A percentile compares a stretch with the other conserved stretches of the same genome.
Evolutionary conservation across 164 flowering plant species (phyloP).

Genomic region (Pachysandra terminalis): DNA sequence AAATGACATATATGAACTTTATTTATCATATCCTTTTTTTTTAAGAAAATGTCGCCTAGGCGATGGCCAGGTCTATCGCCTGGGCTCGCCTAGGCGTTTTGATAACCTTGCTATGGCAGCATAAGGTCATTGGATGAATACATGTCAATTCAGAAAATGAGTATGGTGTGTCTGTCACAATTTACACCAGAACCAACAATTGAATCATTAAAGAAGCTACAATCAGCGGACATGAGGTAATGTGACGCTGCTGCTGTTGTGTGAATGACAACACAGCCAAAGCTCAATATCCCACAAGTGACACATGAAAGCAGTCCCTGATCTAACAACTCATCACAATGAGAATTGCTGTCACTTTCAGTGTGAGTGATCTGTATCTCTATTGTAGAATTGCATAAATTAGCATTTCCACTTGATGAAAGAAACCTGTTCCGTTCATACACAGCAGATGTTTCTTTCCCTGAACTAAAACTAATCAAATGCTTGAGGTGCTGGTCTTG

Average conservation of each 20-base stretch:
- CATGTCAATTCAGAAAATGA: no score
- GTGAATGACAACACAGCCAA: slow-evolving; percentile 74
- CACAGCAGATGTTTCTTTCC: slow-evolving; percentile 38
- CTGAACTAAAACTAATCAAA: slow-evolving; percentile 30
- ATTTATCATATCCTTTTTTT: no score
- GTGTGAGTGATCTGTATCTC: slow-evolving; percentile 14
- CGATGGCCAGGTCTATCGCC: no score
- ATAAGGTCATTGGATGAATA: no score
- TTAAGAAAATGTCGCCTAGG: no score
- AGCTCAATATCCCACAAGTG: slow-evolving; percentile 86
- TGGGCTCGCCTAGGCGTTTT: no score
- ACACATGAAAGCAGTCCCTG: slow-evolving; percentile 87
- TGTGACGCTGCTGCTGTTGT: slow-evolving; percentile 71
- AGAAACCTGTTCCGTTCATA: slow-evolving; percentile 26
- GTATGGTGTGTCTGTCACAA: slow-evolving; percentile 23
- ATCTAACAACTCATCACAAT: slow-evolving; percentile 44
- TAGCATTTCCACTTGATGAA: slow-evolving; percentile 25
- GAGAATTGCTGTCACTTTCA: slow-evolving; percentile 24
- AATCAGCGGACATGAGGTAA: slow-evolving; percentile 71
- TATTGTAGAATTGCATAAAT: slow-evolving; percentile 16
- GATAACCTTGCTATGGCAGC: no score
- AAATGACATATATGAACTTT: no score
- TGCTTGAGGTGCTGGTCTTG: slow-evolving; percentile 31
- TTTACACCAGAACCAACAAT: slow-evolving; percentile 35
- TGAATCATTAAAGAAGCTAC: slow-evolving; percentile 60